Base-by-base conservation (phyloP, 2,329 filamentous ascomycete species). In the Cladosporium sp. region DNA sequence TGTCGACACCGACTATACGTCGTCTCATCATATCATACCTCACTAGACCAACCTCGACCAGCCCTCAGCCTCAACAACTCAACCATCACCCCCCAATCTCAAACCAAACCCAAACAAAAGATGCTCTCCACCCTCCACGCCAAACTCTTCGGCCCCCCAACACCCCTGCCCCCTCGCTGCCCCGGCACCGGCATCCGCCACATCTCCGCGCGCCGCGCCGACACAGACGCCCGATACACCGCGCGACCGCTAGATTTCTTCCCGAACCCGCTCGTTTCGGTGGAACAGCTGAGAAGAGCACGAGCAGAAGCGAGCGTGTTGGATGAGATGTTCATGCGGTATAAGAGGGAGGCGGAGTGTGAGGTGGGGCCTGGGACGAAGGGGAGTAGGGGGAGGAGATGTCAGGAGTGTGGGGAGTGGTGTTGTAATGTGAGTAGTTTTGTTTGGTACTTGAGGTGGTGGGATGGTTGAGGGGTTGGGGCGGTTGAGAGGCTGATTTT, bases 331-430 rank as follows among this genome's bases (percentile, higher is more conserved):
- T 61, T 61, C 21, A 5, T 2, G 46, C 18, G 10, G 30, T 61
- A 61, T 10, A 61, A 61, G 58, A 46, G 58, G 13, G 58, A 61
- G 13, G 58, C 58, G n/a, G n/a, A 10, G n/a, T 60, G 58, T 48
- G 26, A 46, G 39, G 23, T 32, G 1, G 51, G 16, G 18, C 51
- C 26, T 2, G 32, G 54, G 21, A n/a, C 26, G 21, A 7, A 16
- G 21, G 25, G 8, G 54, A 48, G 2, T 6, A 60, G 39, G 28
- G 4, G 32, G 58, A 48, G 39, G 39, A 60, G 25, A 10, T 60
- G 58, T 34, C 39, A 23, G 58, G 39, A 26, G 28, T 60, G 58
- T 60, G 58, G 11, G 26, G 43, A 21, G 7, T 60, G 58, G 58
- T 60, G 58, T 16, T 60, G 58, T 49, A 32, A 60, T 60, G 58